phyloP scores from a whole-genome alignment of 148 eudicot species.

The Heliosperma pusillum region DNA sequence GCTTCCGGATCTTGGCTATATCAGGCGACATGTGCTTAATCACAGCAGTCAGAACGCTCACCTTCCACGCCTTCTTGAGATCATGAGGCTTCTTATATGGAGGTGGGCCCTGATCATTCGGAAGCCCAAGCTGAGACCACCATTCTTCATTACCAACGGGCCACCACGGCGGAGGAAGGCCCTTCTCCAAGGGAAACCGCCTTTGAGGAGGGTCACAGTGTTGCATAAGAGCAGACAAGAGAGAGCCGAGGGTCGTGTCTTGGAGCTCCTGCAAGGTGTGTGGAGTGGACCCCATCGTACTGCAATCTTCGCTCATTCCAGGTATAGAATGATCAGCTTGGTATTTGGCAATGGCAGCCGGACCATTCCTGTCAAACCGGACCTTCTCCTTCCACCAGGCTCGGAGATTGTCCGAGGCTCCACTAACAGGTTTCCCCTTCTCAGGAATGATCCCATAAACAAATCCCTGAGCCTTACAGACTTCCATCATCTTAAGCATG shows the following conservation, averaged over 20 bases:
- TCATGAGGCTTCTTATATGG: slow-evolving; percentile 58
- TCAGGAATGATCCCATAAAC: slow-evolving; percentile 61
- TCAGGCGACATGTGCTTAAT: slow-evolving; percentile 62
- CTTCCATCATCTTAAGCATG: slow-evolving; percentile 65
- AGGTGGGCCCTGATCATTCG: slow-evolving; percentile 55
- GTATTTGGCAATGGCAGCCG: slow-evolving; percentile 53
- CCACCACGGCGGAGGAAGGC: slow-evolving; percentile 66
- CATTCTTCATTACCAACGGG: slow-evolving; percentile 54
- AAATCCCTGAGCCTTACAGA: slow-evolving; percentile 59
- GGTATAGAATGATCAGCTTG: slow-evolving; percentile 43
- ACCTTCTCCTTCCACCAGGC: slow-evolving; percentile 72
- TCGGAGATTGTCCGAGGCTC: slow-evolving; percentile 61
- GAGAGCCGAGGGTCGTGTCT: slow-evolving; percentile 61
- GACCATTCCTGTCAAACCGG: slow-evolving; percentile 53
- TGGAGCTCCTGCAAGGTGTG: slow-evolving; percentile 57
- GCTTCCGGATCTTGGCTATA: slow-evolving; percentile 55
- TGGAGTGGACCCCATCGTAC: slow-evolving; percentile 30
- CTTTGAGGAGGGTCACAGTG: slow-evolving; percentile 64
- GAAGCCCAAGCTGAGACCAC: slow-evolving; percentile 46
- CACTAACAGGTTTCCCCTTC: slow-evolving; percentile 60
- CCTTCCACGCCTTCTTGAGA: slow-evolving; percentile 57
- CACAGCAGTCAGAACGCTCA: slow-evolving; percentile 49
- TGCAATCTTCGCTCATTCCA: slow-evolving; percentile 36
- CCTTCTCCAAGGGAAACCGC: slow-evolving; percentile 60
- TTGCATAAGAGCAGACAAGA: slow-evolving; percentile 56